Conservation (phyloP, 2,329 filamentous ascomycete species). For the Teratosphaeria nubilosa region DNA sequence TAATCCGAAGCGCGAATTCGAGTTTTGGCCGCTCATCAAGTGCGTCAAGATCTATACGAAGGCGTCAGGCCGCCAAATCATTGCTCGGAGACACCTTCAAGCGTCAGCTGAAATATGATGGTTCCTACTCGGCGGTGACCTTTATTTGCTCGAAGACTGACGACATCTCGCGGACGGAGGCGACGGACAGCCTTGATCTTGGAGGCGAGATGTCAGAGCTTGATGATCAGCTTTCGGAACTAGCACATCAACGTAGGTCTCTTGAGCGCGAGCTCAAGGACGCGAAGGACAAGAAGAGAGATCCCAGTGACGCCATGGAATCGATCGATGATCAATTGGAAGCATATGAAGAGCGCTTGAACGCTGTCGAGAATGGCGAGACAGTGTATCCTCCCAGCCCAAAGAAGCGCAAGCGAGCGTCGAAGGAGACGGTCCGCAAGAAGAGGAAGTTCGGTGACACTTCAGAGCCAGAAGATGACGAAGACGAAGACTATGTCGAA, state of each 20-base stretch:
- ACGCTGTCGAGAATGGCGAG: slow-evolving; percentile 31
- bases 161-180: slow-evolving; percentile 44
- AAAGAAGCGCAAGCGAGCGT: slow-evolving; percentile 37
- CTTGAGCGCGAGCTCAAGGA: slow-evolving; percentile 16
- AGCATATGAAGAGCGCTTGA: slow-evolving; percentile 33
- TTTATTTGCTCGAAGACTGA: slow-evolving; percentile 57
- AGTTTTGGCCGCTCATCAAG: slow-evolving; percentile 45
- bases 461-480: slow-evolving; percentile 12
- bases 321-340: slow-evolving; percentile 35
- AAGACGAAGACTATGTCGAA: slow-evolving; percentile 17
- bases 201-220: slow-evolving; percentile 22
- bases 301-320: slow-evolving; percentile 26
- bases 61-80: slow-evolving; percentile 43
- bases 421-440: not conserved
- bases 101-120: slow-evolving; percentile 50
- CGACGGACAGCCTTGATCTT: slow-evolving; percentile 29
- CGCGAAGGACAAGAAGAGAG: slow-evolving; percentile 26
- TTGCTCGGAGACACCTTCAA: slow-evolving; percentile 49
- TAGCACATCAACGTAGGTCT: slow-evolving; percentile 9
- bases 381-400: slow-evolving; percentile 27
- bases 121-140: slow-evolving; percentile 43
- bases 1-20: slow-evolving; percentile 23
- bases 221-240: slow-evolving; percentile 19
- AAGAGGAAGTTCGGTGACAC: slow-evolving; percentile 13
- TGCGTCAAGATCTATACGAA: slow-evolving; percentile 45